Evolutionary conservation across 768 basidiomycete species (phyloP).

Genomic region (Kwoniella mangroviensis): DNA sequence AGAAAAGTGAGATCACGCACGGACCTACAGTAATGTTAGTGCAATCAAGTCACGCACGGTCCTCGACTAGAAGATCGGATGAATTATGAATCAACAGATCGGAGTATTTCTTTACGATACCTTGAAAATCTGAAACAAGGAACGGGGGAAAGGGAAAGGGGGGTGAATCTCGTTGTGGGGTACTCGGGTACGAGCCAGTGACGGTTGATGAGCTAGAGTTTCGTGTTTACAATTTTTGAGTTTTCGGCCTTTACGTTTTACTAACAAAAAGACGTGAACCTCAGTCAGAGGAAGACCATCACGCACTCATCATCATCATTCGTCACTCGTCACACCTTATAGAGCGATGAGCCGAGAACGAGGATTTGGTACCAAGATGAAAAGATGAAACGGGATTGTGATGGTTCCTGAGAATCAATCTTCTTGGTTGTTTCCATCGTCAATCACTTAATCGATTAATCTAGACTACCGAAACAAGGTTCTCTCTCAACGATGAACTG

Average conservation of each 20-base stretch:
- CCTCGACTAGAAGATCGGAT: neutral
- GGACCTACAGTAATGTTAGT: neutral
- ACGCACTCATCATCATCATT: too few relatives aligned
- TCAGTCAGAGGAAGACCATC: too few relatives aligned
- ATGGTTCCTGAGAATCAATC: neutral
- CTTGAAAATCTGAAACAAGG: conserved; percentile 3
- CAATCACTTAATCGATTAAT: neutral
- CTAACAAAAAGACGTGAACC: too few relatives aligned
- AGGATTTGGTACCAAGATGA: neutral
- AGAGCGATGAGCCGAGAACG: neutral
- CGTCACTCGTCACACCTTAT: too few relatives aligned
- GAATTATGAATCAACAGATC: neutral
- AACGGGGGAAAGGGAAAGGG: neutral
- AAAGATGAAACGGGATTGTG: neutral
- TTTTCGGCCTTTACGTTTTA: neutral
- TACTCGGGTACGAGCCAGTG: neutral
- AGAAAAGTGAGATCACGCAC: neutral
- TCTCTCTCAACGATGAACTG: neutral
- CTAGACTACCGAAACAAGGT: neutral
- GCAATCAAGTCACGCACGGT: neutral
- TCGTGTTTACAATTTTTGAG: neutral
- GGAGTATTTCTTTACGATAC: neutral
- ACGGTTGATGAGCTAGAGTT: neutral
- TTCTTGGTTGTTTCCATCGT: too few relatives aligned
- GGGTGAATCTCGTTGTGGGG: neutral